Percentiles rank a stretch among this genome's conserved stretches.
phyloP scores from a whole-genome alignment of 75 land plant species.

The Isoetes taiwanensis region DNA sequence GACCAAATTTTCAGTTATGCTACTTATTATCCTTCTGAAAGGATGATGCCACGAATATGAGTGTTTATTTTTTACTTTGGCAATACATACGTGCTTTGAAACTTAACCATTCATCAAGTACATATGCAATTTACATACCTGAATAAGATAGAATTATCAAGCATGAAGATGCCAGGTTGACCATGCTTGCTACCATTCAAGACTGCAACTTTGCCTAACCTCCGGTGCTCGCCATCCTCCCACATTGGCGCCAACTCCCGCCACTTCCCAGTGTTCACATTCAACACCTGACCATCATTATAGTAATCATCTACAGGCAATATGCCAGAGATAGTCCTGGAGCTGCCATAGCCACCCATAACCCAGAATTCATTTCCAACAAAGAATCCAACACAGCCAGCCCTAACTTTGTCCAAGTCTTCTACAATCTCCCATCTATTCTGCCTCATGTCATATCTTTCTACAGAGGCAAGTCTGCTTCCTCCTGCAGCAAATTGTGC shows the following conservation, averaged over 20 bases:
- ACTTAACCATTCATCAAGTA: neutral
- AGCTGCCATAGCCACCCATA: conserved; percentile 85
- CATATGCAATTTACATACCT: too few relatives aligned
- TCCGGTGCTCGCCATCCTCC: conserved; percentile 60
- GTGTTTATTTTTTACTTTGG: too few relatives aligned
- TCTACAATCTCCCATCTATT: conserved; percentile 41
- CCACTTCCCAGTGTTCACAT: conserved; percentile 45
- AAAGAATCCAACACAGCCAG: conserved; percentile 73
- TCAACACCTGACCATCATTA: conserved; percentile 54
- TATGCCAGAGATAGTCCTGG: conserved; percentile 43
- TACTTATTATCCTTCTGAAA: neutral
- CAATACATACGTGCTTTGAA: neutral
- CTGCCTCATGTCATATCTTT: conserved; percentile 39
- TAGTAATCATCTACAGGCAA: conserved; percentile 75
- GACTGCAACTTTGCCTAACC: conserved; percentile 54
- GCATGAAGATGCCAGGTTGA: conserved; percentile 56
- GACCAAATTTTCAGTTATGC: neutral
- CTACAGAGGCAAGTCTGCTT: conserved; percentile 45
- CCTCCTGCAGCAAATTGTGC: conserved; percentile 49
- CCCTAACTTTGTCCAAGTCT: conserved; percentile 39
- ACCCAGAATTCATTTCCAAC: conserved; percentile 69
- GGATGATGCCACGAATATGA: too few relatives aligned
- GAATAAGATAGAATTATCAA: conserved; percentile 44
- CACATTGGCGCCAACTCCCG: conserved; percentile 69
- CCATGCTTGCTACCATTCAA: conserved; percentile 20